These are phyloP conservation scores for Saccharomyces hybrid DNA, from an alignment of 1,139 yeast species.

Conservation along the genomic window DNA sequence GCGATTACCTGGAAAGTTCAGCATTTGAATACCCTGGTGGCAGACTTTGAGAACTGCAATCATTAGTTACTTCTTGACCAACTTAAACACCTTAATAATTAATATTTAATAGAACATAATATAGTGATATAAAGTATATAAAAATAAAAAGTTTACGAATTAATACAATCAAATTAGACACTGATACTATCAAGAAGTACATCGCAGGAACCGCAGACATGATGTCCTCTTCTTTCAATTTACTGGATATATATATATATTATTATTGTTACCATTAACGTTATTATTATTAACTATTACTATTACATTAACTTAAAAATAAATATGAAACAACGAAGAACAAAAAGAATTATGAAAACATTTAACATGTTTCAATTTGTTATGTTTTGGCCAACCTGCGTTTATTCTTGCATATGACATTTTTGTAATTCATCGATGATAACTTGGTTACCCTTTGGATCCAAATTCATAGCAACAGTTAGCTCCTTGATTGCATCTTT, in stretches of 20 bases:
- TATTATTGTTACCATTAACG: not conserved
- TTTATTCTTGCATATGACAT: constrained; percentile 27
- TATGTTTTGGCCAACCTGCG: not conserved
- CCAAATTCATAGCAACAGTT: constrained; percentile 83
- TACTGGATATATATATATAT: not conserved
- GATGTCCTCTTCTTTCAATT: too few relatives aligned
- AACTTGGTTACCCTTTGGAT: constrained; percentile 86
- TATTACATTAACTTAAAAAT: not conserved
- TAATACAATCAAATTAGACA: not conserved
- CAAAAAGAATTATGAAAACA: not conserved
- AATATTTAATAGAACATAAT: not conserved
- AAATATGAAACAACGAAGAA: not conserved
- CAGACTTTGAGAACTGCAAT: not conserved
- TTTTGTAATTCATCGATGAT: constrained; percentile 76
- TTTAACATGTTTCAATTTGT: not conserved
- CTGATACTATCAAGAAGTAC: not conserved
- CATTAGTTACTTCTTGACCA: not conserved
- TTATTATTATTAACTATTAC: not conserved
- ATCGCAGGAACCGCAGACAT: not conserved
- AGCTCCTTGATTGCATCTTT: constrained; percentile 77
- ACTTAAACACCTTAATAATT: not conserved
- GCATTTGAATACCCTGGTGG: not conserved
- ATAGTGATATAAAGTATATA: not conserved
- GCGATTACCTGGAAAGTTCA: not conserved
- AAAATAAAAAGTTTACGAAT: not conserved